Base-by-base conservation (phyloP, 805 yeast species). In the Saccharomycopsis malanga region DNA sequence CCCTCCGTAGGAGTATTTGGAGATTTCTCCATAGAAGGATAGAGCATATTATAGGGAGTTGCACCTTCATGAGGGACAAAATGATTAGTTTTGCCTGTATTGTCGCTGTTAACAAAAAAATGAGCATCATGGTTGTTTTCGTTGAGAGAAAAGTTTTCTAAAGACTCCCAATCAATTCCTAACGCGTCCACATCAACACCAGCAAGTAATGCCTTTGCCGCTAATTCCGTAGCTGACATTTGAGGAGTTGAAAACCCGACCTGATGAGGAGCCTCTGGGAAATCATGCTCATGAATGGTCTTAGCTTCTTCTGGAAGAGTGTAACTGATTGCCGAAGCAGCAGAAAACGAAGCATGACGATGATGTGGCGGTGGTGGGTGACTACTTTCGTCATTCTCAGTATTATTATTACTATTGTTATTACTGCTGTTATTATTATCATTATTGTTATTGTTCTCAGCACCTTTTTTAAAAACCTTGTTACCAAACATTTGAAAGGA, bases 231-330 rank as follows among this genome's bases (percentile, higher is more conserved):
- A 1, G 83, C 80, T 10, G 70, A 57, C 39, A 79, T 57, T 61
- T 87, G 95, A 2, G 95, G 96, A 1, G 94, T 83, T 1, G 94
- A 77, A 59, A 84, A 86, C 2, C 81, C 85, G 22, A 83, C 88
- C 57, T 83, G 87, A 38, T 72, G 73, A 1, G 89, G 88, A 0
- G 74, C 75, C 34, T 72, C 75, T 3, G 59, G 53, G 23, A 53
- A 43, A 18, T 50, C 45, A 37, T 55, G 56, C 10, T n/a, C 38
- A 17, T 44, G 66, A 36, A 70, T 67, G 21, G 58, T 51, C 29
- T 57, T 39, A 2, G 70, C 67, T 39, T 75, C 81, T 52, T 71
- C 69, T 25, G 63, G 56, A n/a, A 73, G 73, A 1, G 82, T 70
- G 57, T 83, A 81, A 0, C 85, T 74, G 4, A 71, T 62, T 1